Base-by-base conservation (phyloP, 2,329 filamentous ascomycete species). In the Penicillium digitatum region DNA sequence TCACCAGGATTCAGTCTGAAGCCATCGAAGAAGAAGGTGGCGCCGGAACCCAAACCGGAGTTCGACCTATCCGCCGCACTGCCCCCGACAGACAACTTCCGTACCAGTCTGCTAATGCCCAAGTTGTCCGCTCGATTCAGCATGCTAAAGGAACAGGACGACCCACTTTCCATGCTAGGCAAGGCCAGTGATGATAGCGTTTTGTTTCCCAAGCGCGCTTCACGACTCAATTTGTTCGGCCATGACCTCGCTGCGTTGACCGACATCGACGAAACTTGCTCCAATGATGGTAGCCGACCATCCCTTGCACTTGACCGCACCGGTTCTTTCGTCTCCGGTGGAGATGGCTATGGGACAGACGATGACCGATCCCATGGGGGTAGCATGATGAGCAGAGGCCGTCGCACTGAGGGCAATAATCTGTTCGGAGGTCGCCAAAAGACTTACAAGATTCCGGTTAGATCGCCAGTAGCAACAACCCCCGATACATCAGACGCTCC, bases 141-240 rank as follows among this genome's bases (percentile, higher is more conserved):
- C 64, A 97, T 97, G 93, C 78, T 97, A 31, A 82, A 90, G 66
- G 93, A 96, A 73, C 93, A 96, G 71, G 92, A 96, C 70, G 91
- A 96, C 66, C 93, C 93, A 1, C 87, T 79, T 59, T 93, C 90
- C 2, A 88, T 91, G 71, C 82, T 96, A 31, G 93, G 93, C 55
- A 96, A 97, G 73, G 93, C 93, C 16, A 94, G 89, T 72, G 93
- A 97, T 69, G 93, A 96, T 73, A 96, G 92, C 63, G 92, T 97
- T 3, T 76, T 97, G 20, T 88, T 85, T 60, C 89, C 89, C 3
- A 92, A 90, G 66, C 83, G 90, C 51, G 87, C 88, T 60, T 96
- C 92, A 0, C 84, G 88, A 55, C 75, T 95, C 61, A 80, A 84
- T 69, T 85, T 95, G 55, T 89, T 89, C 66, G 86, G 87, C 10